These are phyloP conservation scores for Syzygium syzygioides DNA, from an alignment of 441 rosid species.

Conservation along the genomic window DNA sequence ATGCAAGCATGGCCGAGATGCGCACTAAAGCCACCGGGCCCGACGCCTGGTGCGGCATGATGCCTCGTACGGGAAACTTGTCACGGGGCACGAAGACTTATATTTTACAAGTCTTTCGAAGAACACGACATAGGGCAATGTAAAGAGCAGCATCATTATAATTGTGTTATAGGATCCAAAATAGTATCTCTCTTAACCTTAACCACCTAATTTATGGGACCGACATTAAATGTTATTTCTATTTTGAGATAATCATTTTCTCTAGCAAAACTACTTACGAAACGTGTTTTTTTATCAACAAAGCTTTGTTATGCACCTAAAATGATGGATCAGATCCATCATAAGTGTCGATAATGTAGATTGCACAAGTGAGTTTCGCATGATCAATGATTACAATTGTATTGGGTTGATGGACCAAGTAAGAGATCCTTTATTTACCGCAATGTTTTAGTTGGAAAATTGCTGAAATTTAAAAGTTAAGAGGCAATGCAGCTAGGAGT, in stretches of 20 bases:
- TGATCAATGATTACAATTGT: not conserved
- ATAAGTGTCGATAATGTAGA: fast-evolving
- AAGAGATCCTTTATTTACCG: not conserved
- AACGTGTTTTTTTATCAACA: not conserved
- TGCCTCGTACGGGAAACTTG: not conserved
- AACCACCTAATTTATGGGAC: too few relatives aligned
- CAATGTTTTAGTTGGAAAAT: too few relatives aligned
- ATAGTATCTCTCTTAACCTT: too few relatives aligned
- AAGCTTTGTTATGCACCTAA: not conserved
- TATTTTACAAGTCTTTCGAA: too few relatives aligned
- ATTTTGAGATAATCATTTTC: not conserved
- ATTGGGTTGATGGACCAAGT: not conserved
- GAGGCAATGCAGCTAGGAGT: not conserved
- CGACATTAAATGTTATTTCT: not conserved
- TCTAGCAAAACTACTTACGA: not conserved
- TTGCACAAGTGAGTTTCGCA: not conserved
- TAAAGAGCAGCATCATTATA: too few relatives aligned
- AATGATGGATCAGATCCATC: not conserved
- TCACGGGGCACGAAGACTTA: not conserved
- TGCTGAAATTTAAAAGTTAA: not conserved
- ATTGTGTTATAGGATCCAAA: too few relatives aligned
- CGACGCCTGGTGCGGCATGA: not conserved
- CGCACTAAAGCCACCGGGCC: not conserved
- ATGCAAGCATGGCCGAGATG: not conserved
- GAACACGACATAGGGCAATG: too few relatives aligned